Base-by-base conservation (phyloP, 495 filamentous ascomycete genomes). In the Xylaria cubensis region DNA sequence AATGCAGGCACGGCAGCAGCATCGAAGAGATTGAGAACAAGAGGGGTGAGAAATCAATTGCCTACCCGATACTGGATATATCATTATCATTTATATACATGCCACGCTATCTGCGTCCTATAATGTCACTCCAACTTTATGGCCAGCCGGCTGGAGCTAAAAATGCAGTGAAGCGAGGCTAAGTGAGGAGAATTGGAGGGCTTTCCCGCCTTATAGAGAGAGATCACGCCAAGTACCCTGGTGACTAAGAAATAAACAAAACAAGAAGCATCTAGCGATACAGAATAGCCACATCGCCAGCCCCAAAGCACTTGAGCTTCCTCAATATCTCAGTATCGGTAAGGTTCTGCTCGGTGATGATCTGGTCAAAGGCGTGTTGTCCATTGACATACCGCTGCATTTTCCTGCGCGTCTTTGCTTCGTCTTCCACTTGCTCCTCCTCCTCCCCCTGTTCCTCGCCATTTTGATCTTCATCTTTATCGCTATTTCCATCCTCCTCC, bases 301-400 rank as follows among this genome's bases (percentile, higher is more conserved):
- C 76, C 26, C 79, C 76, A 1, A 87, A 80, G 32, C 76, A 79
- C 74, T 82, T 83, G 2, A 87, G 76, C 73, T 79, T 84, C 29
- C 81, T 81, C 83, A 88, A 83, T 65, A 91, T 86, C 76, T 88
- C 86, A 69, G 80, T 79, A 73, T 92, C 89, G 5, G 85, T 87
- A 78, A 90, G 75, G 67, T 87, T 84, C 78, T 86, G 82, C 84
- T 95, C 94, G 19, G 92, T 93, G 76, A 93, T 95, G 71, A 97
- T 95, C 86, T 97, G 91, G 83, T 97, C 94, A 79, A 97, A 93
- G 72, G 88, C 90, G 78, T 96, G 94, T 76, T 86, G 89, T 0
- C 94, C 94, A 81, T 97, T 93, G 19, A 94, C 81, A 79, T 92
- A 97, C 71, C 86, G 87, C 42, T 86, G 85, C 74, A 97, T 76